Percentiles rank a stretch among this genome's conserved stretches.
Conservation (phyloP, 768 basidiomycete genomes). For the Phaeolepiota aurea region DNA sequence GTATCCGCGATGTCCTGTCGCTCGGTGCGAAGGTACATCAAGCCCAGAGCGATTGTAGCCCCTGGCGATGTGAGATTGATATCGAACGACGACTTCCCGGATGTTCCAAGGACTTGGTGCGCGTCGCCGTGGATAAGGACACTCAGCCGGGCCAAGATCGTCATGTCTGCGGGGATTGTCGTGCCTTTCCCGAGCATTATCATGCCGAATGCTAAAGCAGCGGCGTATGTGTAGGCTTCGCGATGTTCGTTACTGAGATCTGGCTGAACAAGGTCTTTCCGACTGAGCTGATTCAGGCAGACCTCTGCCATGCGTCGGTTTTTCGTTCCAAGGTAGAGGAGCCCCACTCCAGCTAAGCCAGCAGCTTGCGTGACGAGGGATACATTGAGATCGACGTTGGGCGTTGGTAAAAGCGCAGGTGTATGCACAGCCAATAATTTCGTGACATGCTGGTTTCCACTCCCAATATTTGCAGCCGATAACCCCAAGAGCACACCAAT, state of each 20-base stretch:
- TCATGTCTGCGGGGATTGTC: constrained; percentile 67
- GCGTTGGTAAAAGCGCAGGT: constrained; percentile 83
- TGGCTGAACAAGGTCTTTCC: constrained; percentile 68
- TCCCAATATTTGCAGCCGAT: constrained; percentile 84
- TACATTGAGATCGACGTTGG: constrained; percentile 83
- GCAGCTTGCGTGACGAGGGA: constrained; percentile 86
- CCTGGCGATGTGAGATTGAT: constrained; percentile 88
- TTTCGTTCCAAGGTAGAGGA: constrained; percentile 83
- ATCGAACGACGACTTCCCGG: constrained; percentile 51
- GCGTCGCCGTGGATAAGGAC: constrained; percentile 72
- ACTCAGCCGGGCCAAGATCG: constrained; percentile 58
- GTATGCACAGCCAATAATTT: constrained; percentile 90
- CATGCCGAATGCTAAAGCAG: constrained; percentile 90
- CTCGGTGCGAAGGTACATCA: constrained; percentile 88
- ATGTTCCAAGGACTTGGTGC: constrained; percentile 27
- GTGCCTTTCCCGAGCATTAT: constrained; percentile 90
- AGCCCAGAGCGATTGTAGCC: constrained; percentile 79
- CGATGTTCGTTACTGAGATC: constrained; percentile 84
- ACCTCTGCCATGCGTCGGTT: constrained; percentile 91
- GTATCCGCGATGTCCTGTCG: constrained; percentile 83
- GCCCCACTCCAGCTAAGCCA: constrained; percentile 78
- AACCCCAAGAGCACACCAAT: constrained; percentile 92
- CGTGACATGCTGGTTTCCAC: constrained; percentile 78
- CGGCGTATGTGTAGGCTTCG: constrained; percentile 86
- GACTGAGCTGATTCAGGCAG: constrained; percentile 75